phyloP scores from a whole-genome alignment of 768 basidiomycete genomes.

The Tylopilus subfusipes region DNA sequence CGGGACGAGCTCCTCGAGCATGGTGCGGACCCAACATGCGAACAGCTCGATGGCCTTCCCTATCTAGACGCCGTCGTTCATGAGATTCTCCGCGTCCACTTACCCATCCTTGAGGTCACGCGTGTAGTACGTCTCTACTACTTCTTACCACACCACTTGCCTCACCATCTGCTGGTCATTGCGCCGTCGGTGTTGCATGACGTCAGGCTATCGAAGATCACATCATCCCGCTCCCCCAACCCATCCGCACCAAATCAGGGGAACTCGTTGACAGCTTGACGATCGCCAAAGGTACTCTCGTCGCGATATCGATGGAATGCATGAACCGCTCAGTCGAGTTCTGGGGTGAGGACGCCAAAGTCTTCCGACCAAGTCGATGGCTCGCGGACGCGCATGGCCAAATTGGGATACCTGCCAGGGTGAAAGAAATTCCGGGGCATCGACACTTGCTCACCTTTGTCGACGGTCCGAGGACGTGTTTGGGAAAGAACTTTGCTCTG shows the following conservation, averaged over 20 bases:
- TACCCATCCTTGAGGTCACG: conserved; percentile 30
- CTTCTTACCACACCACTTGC: too few relatives aligned
- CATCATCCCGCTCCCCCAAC: conserved; percentile 50
- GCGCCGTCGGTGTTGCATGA: not conserved
- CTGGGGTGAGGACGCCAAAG: conserved; percentile 59
- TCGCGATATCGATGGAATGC: conserved; percentile 41
- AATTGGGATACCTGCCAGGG: conserved; percentile 22
- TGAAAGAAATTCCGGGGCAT: conserved; percentile 44
- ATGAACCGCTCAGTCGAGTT: conserved; percentile 49
- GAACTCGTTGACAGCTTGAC: conserved; percentile 35
- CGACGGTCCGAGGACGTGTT: conserved; percentile 47
- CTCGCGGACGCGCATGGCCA: conserved; percentile 28
- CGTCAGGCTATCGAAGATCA: conserved; percentile 49
- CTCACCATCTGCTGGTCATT: not conserved
- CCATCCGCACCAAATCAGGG: conserved; percentile 42
- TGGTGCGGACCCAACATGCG: conserved; percentile 48
- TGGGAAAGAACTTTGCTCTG: conserved; percentile 48
- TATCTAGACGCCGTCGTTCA: conserved; percentile 52
- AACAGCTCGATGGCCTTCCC: conserved; percentile 49
- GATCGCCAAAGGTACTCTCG: conserved; percentile 44
- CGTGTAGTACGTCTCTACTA: conserved; percentile 10
- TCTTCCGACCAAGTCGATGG: conserved; percentile 66
- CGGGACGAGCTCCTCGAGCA: conserved; percentile 49
- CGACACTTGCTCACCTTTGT: conserved; percentile 49
- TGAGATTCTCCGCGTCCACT: conserved; percentile 43